Base-by-base conservation (phyloP, 2,329 filamentous ascomycete species). In the Lasiodiplodia hormozganensis region DNA sequence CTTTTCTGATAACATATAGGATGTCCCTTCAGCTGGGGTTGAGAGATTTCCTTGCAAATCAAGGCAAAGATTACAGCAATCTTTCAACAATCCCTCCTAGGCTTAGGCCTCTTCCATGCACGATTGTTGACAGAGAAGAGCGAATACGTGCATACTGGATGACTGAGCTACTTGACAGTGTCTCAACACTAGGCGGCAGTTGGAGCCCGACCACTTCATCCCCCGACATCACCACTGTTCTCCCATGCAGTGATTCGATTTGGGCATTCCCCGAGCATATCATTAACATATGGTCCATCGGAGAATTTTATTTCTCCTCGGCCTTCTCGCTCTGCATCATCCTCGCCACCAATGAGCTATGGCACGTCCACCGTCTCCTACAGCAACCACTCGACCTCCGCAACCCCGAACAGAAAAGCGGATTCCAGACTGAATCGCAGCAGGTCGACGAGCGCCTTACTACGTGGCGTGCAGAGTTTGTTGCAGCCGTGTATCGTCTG, bases 101-200 rank as follows among this genome's bases (percentile, higher is more conserved):
- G 8, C 75, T 73, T 68, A 65, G 73, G 1, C 70, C 71, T 6
- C 52, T 73, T 4, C 76, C 75, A 11, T 71, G 71, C 11, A 75
- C 76, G 0, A 69, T 77, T 1, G 74, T 79, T 14, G 75, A 78
- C 43, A 72, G 73, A 28, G 77, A 80, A 71, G 78, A 78, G 65
- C 71, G 73, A 38, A 77, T 79, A 21, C 72, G 78, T 67, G 77
- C 78, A 31, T 79, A 77, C 65, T 79, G 78, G 77, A 79, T 79
- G 77, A 76, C 74, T 7, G 76, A 79, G 72, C 70, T 79, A n/a
- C 73, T 80, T 4, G 78, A 80, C 58, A 74, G 74, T 38, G 75
- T 77, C 36, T 77, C 76, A 0, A 76, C 75, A 3, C 68, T 79
- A 6, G 78, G 78, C 11, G 75, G 74, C 28, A 71, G 73, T 47